A percentile compares a stretch with the other conserved stretches of the same genome.
Evolutionary conservation across 345 rosid genomes (phyloP).

Genomic region (Eucalyptus regnans): DNA sequence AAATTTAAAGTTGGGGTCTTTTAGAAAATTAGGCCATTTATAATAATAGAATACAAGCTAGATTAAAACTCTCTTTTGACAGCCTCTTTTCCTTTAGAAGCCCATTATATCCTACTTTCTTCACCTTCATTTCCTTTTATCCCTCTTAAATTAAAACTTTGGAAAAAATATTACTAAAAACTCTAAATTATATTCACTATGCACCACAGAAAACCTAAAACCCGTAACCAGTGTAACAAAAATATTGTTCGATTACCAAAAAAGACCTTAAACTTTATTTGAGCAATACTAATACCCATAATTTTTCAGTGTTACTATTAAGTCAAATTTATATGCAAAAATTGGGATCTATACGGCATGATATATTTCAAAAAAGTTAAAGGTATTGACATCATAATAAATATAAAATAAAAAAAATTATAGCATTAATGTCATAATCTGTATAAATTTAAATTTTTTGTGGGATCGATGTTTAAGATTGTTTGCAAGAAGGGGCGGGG

Average conservation of each 20-base stretch:
- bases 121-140: neutral
- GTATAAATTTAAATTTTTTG: neutral
- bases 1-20: neutral
- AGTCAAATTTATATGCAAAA: neutral
- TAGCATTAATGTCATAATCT: neutral
- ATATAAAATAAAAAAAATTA: neutral
- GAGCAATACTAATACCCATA: neutral
- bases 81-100: neutral
- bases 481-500: neutral
- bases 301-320: neutral
- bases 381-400: neutral
- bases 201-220: neutral
- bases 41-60: neutral
- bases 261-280: neutral
- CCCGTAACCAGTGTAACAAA: neutral
- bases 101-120: neutral
- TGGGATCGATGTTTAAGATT: neutral
- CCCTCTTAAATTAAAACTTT: neutral
- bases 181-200: neutral
- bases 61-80: neutral
- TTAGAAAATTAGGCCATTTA: neutral
- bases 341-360: fast-evolving
- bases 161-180: neutral
- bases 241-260: neutral
- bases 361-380: neutral